These are phyloP conservation scores for Calonectria hawksworthii DNA, from an alignment of 2,329 filamentous ascomycete species.

Conservation along the genomic window DNA sequence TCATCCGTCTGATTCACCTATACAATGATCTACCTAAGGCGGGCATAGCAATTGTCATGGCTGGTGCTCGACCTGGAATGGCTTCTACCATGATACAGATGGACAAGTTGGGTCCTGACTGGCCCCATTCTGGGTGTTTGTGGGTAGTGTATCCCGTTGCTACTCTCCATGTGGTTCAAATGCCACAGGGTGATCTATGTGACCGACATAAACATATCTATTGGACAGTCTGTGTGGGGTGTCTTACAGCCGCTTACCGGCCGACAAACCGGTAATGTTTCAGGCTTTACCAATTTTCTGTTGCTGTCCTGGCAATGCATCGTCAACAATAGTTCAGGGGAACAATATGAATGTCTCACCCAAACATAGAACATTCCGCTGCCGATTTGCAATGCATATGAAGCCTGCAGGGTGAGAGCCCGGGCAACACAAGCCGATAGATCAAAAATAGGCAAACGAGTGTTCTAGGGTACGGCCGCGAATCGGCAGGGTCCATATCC, in stretches of 20 bases:
- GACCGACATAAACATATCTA: too few species aligned
- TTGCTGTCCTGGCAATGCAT: neutral
- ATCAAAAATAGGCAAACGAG: neutral
- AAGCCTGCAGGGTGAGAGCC: neutral
- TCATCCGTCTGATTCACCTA: neutral
- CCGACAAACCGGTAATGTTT: neutral
- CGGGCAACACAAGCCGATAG: neutral
- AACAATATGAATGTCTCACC: neutral
- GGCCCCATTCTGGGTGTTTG: neutral
- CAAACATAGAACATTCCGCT: neutral
- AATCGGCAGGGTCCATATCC: neutral
- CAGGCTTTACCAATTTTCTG: neutral
- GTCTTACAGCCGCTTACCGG: neutral
- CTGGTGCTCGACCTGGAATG: neutral
- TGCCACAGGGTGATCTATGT: neutral
- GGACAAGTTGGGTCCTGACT: neutral
- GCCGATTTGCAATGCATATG: neutral
- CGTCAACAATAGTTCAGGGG: neutral
- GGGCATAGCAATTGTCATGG: neutral
- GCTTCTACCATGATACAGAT: neutral
- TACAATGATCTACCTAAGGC: neutral
- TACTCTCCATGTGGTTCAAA: neutral
- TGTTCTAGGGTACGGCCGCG: neutral
- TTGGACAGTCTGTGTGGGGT: neutral
- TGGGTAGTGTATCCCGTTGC: neutral